Percentiles rank a stretch among this genome's conserved stretches.
Conservation (phyloP, 352 stramenopile genomes). For the Phytophthora capsici region DNA sequence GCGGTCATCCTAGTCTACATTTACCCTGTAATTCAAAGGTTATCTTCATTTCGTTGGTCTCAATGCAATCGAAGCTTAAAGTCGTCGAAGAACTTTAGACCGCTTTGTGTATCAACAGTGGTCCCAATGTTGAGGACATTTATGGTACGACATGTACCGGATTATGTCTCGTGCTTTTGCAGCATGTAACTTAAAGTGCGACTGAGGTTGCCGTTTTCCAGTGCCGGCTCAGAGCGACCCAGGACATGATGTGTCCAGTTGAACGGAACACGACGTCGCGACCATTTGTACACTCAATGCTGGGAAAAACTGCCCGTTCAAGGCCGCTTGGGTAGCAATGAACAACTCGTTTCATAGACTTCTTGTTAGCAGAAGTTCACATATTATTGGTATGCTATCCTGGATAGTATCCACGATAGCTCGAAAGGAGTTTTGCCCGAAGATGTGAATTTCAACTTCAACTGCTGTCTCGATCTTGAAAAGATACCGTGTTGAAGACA, state of each 20-base stretch:
- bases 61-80: not conserved
- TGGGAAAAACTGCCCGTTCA: not conserved
- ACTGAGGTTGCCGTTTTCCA: not conserved
- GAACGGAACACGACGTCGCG: not conserved
- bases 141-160: too few relatives aligned
- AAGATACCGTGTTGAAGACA: constrained; percentile 11
- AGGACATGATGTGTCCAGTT: constrained; percentile 32
- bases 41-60: not conserved
- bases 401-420: too few relatives aligned
- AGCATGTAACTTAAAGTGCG: not conserved
- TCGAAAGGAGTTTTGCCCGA: too few relatives aligned
- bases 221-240: constrained; percentile 6
- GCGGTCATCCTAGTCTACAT: not conserved
- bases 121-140: not conserved
- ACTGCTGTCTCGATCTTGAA: constrained; percentile 2
- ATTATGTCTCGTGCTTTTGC: too few relatives aligned
- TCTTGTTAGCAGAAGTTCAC: not conserved
- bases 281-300: constrained; percentile 19
- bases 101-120: too few relatives aligned
- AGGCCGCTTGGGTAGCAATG: too few relatives aligned
- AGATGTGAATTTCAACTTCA: not conserved
- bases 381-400: too few relatives aligned
- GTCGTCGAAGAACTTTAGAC: too few relatives aligned
- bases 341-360: not conserved
- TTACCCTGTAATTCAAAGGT: not conserved